Evolutionary conservation across 768 basidiomycete species (phyloP).

Genomic region (Pleurotus sapidus): DNA sequence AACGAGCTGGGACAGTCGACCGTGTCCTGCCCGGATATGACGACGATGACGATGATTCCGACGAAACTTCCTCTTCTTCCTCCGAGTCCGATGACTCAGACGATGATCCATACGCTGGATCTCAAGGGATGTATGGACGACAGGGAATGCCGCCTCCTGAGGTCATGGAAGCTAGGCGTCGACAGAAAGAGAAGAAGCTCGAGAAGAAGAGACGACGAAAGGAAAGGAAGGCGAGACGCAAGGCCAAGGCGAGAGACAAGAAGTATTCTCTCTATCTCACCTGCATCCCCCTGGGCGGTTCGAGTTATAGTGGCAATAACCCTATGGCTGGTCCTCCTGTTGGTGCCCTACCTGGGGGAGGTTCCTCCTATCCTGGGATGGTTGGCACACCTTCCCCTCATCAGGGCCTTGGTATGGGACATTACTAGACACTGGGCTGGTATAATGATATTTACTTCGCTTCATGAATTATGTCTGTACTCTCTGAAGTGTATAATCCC

Average conservation of each 20-base stretch:
- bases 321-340: conserved; percentile 1
- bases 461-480: too few species aligned
- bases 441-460: conserved; percentile 3
- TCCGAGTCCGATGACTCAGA: conserved; percentile 38
- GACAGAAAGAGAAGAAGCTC: conserved; percentile 50
- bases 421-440: conserved; percentile 12
- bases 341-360: conserved; percentile 13
- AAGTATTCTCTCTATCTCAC: conserved; percentile 63
- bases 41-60: conserved; percentile 36
- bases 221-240: conserved; percentile 62
- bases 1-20: conserved; percentile 51
- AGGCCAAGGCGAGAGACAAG: conserved; percentile 58
- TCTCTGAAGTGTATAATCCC: too few species aligned
- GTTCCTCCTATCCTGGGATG: conserved; percentile 14
- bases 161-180: conserved; percentile 46
- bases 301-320: not conserved
- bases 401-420: not conserved
- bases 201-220: conserved; percentile 61
- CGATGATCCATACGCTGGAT: conserved; percentile 36
- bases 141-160: conserved; percentile 34
- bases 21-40: conserved; percentile 47
- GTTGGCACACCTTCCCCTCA: conserved; percentile 9
- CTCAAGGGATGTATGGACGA: conserved; percentile 41
- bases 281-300: conserved; percentile 34
- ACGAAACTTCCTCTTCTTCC: conserved; percentile 36